A percentile compares a stretch with the other conserved stretches of the same genome.
Conservation (phyloP, 495 filamentous ascomycete species). For the Xeromyces bisporus region DNA sequence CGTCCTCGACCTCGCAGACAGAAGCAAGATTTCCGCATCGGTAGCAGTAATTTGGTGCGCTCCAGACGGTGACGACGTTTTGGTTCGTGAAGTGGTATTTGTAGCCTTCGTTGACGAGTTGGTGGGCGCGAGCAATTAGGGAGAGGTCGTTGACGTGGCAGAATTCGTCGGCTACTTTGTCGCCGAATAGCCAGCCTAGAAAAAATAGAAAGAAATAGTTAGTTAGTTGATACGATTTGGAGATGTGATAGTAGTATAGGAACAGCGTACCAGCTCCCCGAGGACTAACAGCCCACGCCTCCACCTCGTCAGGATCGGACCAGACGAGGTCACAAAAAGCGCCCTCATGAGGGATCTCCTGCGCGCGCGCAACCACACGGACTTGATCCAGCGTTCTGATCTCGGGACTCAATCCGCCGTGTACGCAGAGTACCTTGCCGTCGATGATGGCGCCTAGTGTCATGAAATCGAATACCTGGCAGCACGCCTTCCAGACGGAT, state of each 20-base stretch:
- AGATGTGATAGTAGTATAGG: background rate
- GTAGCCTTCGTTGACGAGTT: conserved; percentile 95
- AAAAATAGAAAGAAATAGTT: background rate
- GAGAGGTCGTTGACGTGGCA: conserved; percentile 95
- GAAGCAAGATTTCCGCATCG: conserved; percentile 93
- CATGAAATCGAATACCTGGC: conserved; percentile 96
- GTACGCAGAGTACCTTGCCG: conserved; percentile 90
- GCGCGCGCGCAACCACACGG: conserved; percentile 88
- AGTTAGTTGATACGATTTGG: background rate
- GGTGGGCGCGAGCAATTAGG: conserved; percentile 88
- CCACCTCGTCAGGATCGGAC: conserved; percentile 96
- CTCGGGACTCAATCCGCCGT: conserved; percentile 90
- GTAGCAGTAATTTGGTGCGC: conserved; percentile 97
- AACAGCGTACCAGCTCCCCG: conserved; percentile 52
- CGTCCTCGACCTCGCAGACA: conserved; percentile 82
- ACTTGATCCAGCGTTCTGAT: conserved; percentile 94
- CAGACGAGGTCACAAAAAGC: conserved; percentile 97
- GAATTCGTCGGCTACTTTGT: conserved; percentile 96
- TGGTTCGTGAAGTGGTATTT: conserved; percentile 95
- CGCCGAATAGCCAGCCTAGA: conserved; percentile 79
- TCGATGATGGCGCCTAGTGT: conserved; percentile 93
- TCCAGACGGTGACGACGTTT: conserved; percentile 98
- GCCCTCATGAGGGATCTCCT: conserved; percentile 96
- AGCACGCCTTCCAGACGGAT: conserved; percentile 97
- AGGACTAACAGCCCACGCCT: conserved; percentile 93